Conservation (phyloP, 2,329 filamentous ascomycete species). For the Lasiodiplodia sp. region DNA sequence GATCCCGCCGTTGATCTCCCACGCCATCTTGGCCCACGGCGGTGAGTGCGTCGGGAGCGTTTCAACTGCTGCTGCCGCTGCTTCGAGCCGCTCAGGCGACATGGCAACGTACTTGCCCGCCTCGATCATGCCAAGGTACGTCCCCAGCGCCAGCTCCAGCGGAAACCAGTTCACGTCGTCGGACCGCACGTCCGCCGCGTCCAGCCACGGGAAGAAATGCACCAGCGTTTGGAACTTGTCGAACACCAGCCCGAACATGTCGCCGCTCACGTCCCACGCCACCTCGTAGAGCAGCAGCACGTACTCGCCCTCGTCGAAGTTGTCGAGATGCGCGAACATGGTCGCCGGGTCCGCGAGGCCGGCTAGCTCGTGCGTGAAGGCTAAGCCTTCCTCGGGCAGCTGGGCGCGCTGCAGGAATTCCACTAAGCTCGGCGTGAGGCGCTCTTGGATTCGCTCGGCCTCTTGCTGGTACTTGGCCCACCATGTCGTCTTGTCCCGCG, state of each 20-base stretch:
- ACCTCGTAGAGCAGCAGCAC: conserved; percentile 11
- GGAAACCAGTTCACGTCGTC: conserved; percentile 9
- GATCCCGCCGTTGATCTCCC: conserved; percentile 1
- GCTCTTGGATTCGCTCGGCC: neutral
- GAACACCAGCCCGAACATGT: conserved; percentile 4
- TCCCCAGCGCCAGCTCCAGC: conserved; percentile 22
- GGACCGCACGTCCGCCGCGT: neutral
- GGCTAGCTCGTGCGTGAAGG: conserved; percentile 18
- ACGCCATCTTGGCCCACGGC: conserved; percentile 18
- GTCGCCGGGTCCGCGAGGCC: conserved; percentile 6
- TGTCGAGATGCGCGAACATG: conserved; percentile 11
- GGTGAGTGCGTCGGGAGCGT: neutral
- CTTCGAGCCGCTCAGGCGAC: neutral
- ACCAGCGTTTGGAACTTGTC: conserved; percentile 11
- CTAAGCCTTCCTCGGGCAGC: conserved; percentile 8
- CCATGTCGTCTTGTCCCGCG: conserved; percentile 13
- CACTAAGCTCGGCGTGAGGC: conserved; percentile 8
- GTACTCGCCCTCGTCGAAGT: neutral
- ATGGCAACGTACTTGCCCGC: conserved; percentile 4
- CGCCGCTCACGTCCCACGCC: neutral
- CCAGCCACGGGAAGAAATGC: neutral
- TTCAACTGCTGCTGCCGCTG: neutral
- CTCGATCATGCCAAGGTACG: conserved; percentile 23
- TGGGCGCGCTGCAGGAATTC: conserved; percentile 24
- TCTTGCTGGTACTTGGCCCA: conserved; percentile 1